Conservation (phyloP, 352 stramenopile genomes). For the Globisporangium radiosum region DNA sequence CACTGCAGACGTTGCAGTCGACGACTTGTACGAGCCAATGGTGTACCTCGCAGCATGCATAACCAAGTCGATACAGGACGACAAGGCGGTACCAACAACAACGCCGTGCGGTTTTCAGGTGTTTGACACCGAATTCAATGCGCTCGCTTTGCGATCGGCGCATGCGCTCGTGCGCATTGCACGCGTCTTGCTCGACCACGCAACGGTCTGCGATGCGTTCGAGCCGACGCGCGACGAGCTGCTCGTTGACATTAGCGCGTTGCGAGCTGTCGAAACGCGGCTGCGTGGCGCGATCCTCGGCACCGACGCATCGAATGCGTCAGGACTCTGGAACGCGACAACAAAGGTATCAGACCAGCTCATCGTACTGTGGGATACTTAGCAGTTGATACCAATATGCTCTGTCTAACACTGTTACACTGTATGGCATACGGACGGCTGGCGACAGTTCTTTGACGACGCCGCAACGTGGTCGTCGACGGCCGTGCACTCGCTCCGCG, state of each 20-base stretch:
- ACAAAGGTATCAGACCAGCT: constrained; percentile 17
- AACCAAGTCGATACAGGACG: background rate
- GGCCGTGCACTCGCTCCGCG: constrained; percentile 40
- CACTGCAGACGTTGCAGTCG: constrained; percentile 22
- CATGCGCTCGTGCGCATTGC: constrained; percentile 62
- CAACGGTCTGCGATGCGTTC: constrained; percentile 50
- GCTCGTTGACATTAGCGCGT: constrained; percentile 26
- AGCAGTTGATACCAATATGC: too few species aligned
- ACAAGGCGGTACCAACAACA: background rate
- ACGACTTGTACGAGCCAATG: constrained; percentile 77
- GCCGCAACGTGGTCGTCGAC: constrained; percentile 18
- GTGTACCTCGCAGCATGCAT: constrained; percentile 52
- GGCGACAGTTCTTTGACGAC: constrained; percentile 44
- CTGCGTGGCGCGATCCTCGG: constrained; percentile 44
- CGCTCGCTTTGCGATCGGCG: constrained; percentile 58
- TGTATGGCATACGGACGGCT: too few species aligned
- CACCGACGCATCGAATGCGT: constrained; percentile 6
- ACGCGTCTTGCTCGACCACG: constrained; percentile 49
- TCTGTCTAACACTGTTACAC: too few species aligned
- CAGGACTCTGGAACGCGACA: constrained; percentile 65
- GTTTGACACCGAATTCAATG: constrained; percentile 78
- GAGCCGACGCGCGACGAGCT: constrained; percentile 34
- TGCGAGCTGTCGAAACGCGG: constrained; percentile 18
- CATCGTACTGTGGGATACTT: too few species aligned
- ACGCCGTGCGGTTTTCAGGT: constrained; percentile 30